Base-by-base conservation (phyloP, 148 eudicot species). In the Drosera capensis region DNA sequence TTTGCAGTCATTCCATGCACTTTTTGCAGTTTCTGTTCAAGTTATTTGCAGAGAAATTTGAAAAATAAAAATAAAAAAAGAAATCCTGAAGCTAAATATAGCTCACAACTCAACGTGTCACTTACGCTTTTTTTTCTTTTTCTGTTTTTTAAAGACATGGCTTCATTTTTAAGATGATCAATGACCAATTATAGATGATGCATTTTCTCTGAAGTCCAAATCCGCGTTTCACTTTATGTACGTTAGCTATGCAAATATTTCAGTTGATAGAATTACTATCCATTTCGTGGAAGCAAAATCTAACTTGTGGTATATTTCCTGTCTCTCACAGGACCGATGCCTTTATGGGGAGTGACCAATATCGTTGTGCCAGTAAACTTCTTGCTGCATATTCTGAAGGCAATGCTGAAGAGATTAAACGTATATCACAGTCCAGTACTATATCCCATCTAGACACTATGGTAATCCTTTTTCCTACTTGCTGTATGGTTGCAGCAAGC, bases 311-410 rank as follows among this genome's bases (percentile, higher is more conserved):
- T 41, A 41, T 17, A 41, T 41, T 41, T 41, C 40, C 26, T 26
- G 14, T 31, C 40, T 34, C 56, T 23, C 58, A 38, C 71, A 77
- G 83, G 67, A 57, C 84, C 62, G 92, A 72, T 46, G 72, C 77
- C 31, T 86, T 86, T 51, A 56, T 78, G 58, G 75, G 70, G 39
- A 80, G 86, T 43, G 95, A 86, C 57, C 92, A 86, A 45, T 59
- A 63, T 52, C 82, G 72, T 43, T 60, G 65, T 66, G 92, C 80
- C 1, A 71, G 64, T 59, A 78, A 63, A 57, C 92, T 86, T 56
- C 57, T 86, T 45, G 72, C 86, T 37, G 92, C 92, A 29, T 86
- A 80, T 51, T 64, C 56, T 2, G 83, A 75, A 17, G 86, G 80
- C 22, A 86, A 86, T 43, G 61, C 60, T 51, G 86, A 86, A 62